These are phyloP conservation scores for Aspergillus persii DNA, from an alignment of 2,329 filamentous ascomycete species.

Conservation along the genomic window DNA sequence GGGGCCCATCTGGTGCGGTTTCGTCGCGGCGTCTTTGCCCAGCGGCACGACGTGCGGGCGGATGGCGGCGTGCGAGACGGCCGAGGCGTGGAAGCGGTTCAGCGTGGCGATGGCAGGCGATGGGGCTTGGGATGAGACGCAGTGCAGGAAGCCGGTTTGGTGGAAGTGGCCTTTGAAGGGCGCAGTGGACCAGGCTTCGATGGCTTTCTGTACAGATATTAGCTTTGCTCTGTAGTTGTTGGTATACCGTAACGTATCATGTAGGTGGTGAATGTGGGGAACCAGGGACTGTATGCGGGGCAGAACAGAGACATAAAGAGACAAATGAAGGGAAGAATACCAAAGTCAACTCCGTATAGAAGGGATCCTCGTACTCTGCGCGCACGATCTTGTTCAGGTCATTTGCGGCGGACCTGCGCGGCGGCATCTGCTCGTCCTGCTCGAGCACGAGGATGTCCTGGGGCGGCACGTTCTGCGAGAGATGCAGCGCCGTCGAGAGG, in stretches of 20 bases:
- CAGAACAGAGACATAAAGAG: too few relatives aligned
- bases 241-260: too few relatives aligned
- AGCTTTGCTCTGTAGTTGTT: too few relatives aligned
- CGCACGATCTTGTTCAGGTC: conserved; percentile 63
- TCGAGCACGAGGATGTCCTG: conserved; percentile 50
- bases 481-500: conserved; percentile 50
- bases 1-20: conserved; percentile 44
- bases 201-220: conserved; percentile 43
- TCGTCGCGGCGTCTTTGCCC: conserved; percentile 36
- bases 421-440: conserved; percentile 45
- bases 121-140: conserved; percentile 48
- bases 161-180: conserved; percentile 56
- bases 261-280: too few relatives aligned
- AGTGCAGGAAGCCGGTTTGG: conserved; percentile 52
- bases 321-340: conserved; percentile 30
- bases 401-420: conserved; percentile 55
- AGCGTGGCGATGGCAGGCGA: conserved; percentile 50
- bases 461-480: conserved; percentile 45
- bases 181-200: conserved; percentile 53
- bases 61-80: conserved; percentile 34
- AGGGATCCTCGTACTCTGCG: conserved; percentile 58
- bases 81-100: conserved; percentile 41
- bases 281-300: too few relatives aligned
- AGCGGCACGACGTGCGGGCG: conserved; percentile 42
- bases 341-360: conserved; percentile 56